phyloP scores from a whole-genome alignment of 208 protist genomes.

The Leishmania lainsoni region DNA sequence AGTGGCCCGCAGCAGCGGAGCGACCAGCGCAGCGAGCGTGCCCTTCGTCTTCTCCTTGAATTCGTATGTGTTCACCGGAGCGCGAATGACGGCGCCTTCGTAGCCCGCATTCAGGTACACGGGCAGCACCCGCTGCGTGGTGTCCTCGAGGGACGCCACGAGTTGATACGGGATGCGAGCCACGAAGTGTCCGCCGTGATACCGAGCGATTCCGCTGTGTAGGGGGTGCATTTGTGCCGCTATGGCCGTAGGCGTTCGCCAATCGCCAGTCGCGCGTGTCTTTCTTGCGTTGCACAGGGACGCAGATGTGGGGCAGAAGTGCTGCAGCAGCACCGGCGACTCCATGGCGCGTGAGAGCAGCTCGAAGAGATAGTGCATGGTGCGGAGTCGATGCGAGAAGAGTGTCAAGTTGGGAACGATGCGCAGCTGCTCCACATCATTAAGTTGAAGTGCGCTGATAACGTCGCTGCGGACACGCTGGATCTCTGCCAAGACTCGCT shows the following conservation, averaged over 20 bases:
- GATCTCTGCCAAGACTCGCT: conserved; percentile 16
- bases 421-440: conserved; percentile 66
- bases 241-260: neutral
- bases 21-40: conserved; percentile 45
- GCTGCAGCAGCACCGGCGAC: conserved; percentile 43
- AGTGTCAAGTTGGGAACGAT: conserved; percentile 77
- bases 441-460: conserved; percentile 29
- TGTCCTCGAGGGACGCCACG: conserved; percentile 54
- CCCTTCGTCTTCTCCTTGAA: conserved; percentile 72
- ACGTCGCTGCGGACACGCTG: conserved; percentile 26
- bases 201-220: neutral
- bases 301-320: conserved; percentile 35
- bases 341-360: conserved; percentile 46
- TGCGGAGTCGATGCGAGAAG: conserved; percentile 82
- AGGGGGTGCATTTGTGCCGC: neutral
- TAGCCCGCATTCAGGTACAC: conserved; percentile 56
- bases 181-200: conserved; percentile 64
- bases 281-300: neutral
- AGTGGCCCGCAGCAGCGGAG: conserved; percentile 34
- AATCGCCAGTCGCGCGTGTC: neutral
- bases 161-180: conserved; percentile 66
- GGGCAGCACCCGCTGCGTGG: conserved; percentile 48
- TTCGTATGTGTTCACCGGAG: conserved; percentile 77
- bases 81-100: conserved; percentile 85
- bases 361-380: conserved; percentile 67